Base-by-base conservation (phyloP, 2,329 filamentous ascomycete genomes). In the Thielaviopsis euricoi region DNA sequence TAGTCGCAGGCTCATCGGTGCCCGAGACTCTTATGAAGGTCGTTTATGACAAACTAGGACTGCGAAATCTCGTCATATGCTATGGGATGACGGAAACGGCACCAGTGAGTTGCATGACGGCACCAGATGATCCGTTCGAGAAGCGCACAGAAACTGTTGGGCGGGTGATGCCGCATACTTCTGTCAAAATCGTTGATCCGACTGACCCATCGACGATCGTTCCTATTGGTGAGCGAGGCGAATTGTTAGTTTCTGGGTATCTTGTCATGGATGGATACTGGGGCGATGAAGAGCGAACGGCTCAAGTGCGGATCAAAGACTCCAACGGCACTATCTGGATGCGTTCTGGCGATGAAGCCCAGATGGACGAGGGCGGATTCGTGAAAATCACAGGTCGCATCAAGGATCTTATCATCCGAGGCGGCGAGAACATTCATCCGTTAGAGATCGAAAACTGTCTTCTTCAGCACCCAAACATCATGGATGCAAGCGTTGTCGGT, bases 71-170 rank as follows among this genome's bases (percentile, higher is more conserved):
- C 22, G 91, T 90, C 0, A 96, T 95, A 62, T 95, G 90, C 74
- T 97, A 96, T 69, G 90, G 90, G 61, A 95, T 95, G 89, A 96
- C 90, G 1, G 90, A 96, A 71, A 96, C 90, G 1, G 79, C 76
- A 53, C 86, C 86, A 48, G 86, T 88, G 65, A 76, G 80, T 74
- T 81, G 80, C 62, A 95, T 95, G 89, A 95, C 90, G 0, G 75
- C 81, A 0, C 90, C 87, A 0, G 71, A 79, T 19, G 89, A 95
- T 66, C 82, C 87, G 0, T 73, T 88, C 2, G 77, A 78, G 43
- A 86, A 86, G 69, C 77, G 89, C 48, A 85, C 88, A 55, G 76
- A 80, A 46, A 85, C 80, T 3, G 88, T 97, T 1, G 93, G 93
- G 2, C 75, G 78, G n/a, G 74, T 86, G 0, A 81, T 97, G 71